A percentile compares a stretch with the other conserved stretches of the same genome.
Conservation (phyloP, 345 rosid species). For the Hirschfeldia incana region DNA sequence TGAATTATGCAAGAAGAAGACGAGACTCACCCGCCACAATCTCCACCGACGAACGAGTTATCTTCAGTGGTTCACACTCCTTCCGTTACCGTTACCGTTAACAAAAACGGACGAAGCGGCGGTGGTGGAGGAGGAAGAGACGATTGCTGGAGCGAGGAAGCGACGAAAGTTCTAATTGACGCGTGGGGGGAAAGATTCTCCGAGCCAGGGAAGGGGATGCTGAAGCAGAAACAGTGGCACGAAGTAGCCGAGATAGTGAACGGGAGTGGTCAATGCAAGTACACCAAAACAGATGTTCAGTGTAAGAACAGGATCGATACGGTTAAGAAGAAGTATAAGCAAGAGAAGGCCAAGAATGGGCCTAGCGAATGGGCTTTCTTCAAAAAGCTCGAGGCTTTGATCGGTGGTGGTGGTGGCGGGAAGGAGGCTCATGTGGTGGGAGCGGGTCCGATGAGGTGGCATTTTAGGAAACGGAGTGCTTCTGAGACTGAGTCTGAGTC, state of each 20-base stretch:
- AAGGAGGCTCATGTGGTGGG: slow-evolving; percentile 48
- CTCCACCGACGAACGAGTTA: slow-evolving; percentile 33
- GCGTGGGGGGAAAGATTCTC: slow-evolving; percentile 91
- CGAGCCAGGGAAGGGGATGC: slow-evolving; percentile 83
- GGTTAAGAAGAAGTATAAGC: slow-evolving; percentile 91
- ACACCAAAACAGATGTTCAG: slow-evolving; percentile 77
- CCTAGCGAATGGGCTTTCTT: slow-evolving; percentile 77
- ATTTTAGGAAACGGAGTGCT: slow-evolving; percentile 45
- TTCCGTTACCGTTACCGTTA: slow-evolving; percentile 29
- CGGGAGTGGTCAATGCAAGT: slow-evolving; percentile 56
- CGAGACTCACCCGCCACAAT: slow-evolving; percentile 43
- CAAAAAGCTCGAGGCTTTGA: slow-evolving; percentile 58
- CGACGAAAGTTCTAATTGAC: slow-evolving; percentile 76
- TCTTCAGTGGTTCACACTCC: slow-evolving; percentile 44
- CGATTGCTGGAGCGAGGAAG: slow-evolving; percentile 95
- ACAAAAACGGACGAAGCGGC: slow-evolving; percentile 41
- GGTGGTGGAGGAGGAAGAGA: slow-evolving; percentile 64
- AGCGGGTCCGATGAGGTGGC: slow-evolving; percentile 37
- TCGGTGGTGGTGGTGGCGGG: slow-evolving; percentile 46
- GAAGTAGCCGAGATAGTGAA: slow-evolving; percentile 90
- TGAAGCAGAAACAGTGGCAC: slow-evolving; percentile 93
- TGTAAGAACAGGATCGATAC: slow-evolving; percentile 97
- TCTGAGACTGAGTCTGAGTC: slow-evolving; percentile 44
- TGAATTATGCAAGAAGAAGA: slow-evolving; percentile 55
- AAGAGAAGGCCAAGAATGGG: slow-evolving; percentile 63